These are phyloP conservation scores for Mortierella alpina DNA, from an alignment of 192 early-diverging fungal genomes.

Conservation along the genomic window DNA sequence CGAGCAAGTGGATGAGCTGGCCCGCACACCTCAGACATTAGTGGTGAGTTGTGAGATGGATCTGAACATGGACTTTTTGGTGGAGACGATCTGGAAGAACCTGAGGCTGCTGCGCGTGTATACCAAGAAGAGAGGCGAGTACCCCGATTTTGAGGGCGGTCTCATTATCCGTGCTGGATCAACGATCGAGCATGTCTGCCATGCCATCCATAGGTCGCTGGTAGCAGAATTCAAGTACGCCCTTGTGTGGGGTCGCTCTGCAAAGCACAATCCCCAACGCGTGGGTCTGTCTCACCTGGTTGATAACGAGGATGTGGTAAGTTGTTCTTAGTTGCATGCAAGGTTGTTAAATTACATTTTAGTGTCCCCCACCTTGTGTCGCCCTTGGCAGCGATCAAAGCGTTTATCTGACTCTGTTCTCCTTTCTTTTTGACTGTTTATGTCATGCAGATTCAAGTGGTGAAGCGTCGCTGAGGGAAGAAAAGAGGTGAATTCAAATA, in stretches of 20 bases:
- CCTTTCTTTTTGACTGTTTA: background rate
- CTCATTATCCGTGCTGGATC: slow-evolving; percentile 88
- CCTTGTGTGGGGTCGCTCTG: slow-evolving; percentile 90
- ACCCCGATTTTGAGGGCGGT: slow-evolving; percentile 92
- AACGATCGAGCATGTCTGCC: slow-evolving; percentile 87
- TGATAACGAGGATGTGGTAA: slow-evolving; percentile 95
- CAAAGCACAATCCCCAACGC: slow-evolving; percentile 97
- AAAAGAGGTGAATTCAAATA: slow-evolving; percentile 4
- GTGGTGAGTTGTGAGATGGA: slow-evolving; percentile 93
- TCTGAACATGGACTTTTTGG: slow-evolving; percentile 91
- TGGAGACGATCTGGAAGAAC: slow-evolving; percentile 92
- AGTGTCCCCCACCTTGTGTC: background rate
- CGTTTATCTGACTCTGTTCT: background rate
- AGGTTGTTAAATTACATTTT: background rate
- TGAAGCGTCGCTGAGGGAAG: slow-evolving; percentile 41
- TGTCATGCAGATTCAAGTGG: slow-evolving; percentile 43
- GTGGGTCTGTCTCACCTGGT: slow-evolving; percentile 87
- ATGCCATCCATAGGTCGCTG: slow-evolving; percentile 88
- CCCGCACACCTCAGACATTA: slow-evolving; percentile 89
- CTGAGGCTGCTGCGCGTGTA: slow-evolving; percentile 92
- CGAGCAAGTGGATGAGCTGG: slow-evolving; percentile 93
- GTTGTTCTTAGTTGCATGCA: background rate
- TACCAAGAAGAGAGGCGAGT: slow-evolving; percentile 96
- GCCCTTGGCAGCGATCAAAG: too few relatives aligned
- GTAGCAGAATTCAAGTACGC: slow-evolving; percentile 94